Base-by-base conservation (phyloP, 768 basidiomycete genomes). In the Lentinus brumalis region DNA sequence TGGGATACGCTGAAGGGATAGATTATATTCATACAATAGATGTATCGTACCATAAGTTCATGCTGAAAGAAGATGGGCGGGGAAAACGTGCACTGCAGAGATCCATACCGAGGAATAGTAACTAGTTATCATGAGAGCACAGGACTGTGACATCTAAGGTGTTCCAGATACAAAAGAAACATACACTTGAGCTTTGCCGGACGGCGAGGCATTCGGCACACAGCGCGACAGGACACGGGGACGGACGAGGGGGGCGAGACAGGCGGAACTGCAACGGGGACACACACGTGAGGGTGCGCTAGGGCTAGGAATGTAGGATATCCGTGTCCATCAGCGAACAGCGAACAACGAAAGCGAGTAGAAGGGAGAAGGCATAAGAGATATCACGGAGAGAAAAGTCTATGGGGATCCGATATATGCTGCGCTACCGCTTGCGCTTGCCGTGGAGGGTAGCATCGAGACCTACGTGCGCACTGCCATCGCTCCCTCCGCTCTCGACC, bases 341-440 rank as follows among this genome's bases (percentile, higher is more conserved):
- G 18, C 18, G 46, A 30, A 12, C 21, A 7, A 26, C 45, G n/a
- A 9, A 21, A 16, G n/a, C n/a, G 45, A 18, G 9, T 21, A 46
- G 45, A 21, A 18, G 45, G 46, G 14, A 49, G 2, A 49, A 11
- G 47, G 50, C 10, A 41, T 15, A 16, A 39, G 15, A n/a, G 57
- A 12, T 8, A 16, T 21, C 41, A 26, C 26, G 44, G n/a, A 45
- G 9, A 21, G 46, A 47, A 11, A 29, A 14, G 46, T 29, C 21
- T 49, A 12, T 49, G 29, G 11, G 7, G 35, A 35, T 35, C 35
- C 35, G 35, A 6, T 35, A 6, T 7, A 35, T 11, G 7, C 21
- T 26, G 21, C 26, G 31, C 50, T 77, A 69, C 62, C 71, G 71
- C 69, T 72, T 72, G 58, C 71, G 66, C 66, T 72, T 72, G 53